Conservation (phyloP, 2,329 filamentous ascomycete species). For the Mycosphaerella arachidis region DNA sequence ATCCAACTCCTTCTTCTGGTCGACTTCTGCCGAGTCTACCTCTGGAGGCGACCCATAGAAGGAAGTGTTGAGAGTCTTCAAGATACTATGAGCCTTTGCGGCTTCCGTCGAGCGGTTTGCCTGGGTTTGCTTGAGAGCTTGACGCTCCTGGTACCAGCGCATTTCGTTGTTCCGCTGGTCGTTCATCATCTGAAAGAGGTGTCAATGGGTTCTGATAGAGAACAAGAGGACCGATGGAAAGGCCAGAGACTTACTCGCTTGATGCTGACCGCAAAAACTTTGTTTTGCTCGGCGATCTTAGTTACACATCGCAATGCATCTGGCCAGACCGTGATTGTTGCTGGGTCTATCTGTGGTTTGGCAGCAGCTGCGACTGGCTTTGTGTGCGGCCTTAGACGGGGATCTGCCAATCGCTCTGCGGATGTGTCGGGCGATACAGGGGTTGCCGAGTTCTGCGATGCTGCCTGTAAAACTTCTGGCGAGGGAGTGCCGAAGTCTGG, state of each 20-base stretch:
- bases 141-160: conserved; percentile 47
- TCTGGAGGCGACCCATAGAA: conserved; percentile 10
- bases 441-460: background rate
- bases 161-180: conserved; percentile 60
- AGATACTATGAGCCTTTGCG: conserved; percentile 30
- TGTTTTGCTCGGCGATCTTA: conserved; percentile 44
- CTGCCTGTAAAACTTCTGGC: background rate
- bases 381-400: conserved; percentile 23
- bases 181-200: conserved; percentile 50
- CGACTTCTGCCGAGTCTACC: conserved; percentile 13
- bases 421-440: background rate
- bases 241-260: conserved; percentile 34
- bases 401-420: conserved; percentile 15
- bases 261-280: conserved; percentile 37
- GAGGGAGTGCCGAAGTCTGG: conserved; percentile 1
- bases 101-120: conserved; percentile 26
- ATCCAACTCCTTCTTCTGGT: conserved; percentile 50
- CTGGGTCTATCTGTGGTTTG: conserved; percentile 40
- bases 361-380: conserved; percentile 18
- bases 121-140: conserved; percentile 32
- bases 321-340: conserved; percentile 47
- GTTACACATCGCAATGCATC: conserved; percentile 44
- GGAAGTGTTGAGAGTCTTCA: conserved; percentile 25
- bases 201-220: conserved; percentile 22
- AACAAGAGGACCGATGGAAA: background rate